Evolutionary conservation across 2,329 filamentous ascomycete genomes (phyloP), one percentile per base, ranked within the genome.

Genomic region (Diplodia corticola): DNA sequence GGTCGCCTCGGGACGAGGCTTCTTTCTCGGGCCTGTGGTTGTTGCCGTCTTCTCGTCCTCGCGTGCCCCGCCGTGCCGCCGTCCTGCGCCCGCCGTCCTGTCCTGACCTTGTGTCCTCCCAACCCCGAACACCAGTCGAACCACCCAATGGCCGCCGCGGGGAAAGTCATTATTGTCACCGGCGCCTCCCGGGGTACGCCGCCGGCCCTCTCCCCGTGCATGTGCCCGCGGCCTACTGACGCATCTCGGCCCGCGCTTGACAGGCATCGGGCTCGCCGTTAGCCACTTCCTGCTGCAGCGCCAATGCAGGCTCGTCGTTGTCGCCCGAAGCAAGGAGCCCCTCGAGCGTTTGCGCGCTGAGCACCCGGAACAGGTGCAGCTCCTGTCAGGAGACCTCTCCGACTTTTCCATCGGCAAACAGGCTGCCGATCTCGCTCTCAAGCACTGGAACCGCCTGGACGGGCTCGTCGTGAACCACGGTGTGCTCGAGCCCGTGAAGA

Each of bases 401-500:
- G 84, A 88, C 69, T 74, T 82, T 28, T 78, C 76, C 0, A 74
- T 90, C 30, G 85, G 87, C 4, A 77, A 83, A 1, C 85, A 85
- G 73, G 85, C 90, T 4, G 86, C 92, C 4, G 82, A 89, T 3
- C 79, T 88, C 0, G 90, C 93, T 0, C 73, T 90, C 12, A 80
- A 85, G 30, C 80, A 85, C 0, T 98, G 92, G 76, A 89, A 89
- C 10, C 83, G 81, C 57, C 79, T 99, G 4, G 93, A 99, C 74
- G 90, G 89, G 1, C 76, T 99, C 51, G 87, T 99, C 13, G 81
- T 98, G 68, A 98, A 98, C 77, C 95, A 99, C 75, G 93, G 93
- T 22, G 83, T 88, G 0, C 80, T 99, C 51, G 85, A 88, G n/a
- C 91, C 92, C 1, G 88, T 96, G 49, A 87, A 86, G 60, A 87